Percentiles rank a stretch among this genome's conserved stretches.
Evolutionary conservation across 495 filamentous ascomycete genomes (phyloP).

Genomic region (Evansstolkia leycettana): DNA sequence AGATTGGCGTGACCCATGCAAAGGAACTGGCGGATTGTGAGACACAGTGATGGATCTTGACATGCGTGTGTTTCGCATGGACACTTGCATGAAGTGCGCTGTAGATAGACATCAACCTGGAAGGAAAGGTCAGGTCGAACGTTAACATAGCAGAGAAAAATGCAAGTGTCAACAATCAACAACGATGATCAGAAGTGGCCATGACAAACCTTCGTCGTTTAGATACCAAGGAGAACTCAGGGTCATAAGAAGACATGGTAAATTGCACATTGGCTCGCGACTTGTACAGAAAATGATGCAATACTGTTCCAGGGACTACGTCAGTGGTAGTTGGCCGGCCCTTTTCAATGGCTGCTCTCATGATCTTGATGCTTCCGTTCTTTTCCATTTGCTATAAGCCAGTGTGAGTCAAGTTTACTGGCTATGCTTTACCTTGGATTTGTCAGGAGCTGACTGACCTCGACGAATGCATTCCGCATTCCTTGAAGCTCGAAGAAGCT

Average conservation of each 20-base stretch:
- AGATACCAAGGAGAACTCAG: conserved; percentile 52
- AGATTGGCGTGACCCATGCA: conserved; percentile 80
- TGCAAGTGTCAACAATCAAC: neutral
- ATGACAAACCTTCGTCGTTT: conserved; percentile 50
- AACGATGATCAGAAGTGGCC: neutral
- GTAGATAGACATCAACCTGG: conserved; percentile 66
- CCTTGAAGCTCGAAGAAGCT: conserved; percentile 78
- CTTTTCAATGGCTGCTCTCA: conserved; percentile 56
- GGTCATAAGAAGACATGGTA: conserved; percentile 71
- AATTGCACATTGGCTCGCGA: conserved; percentile 90
- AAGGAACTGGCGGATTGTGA: conserved; percentile 62
- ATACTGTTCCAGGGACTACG: conserved; percentile 64
- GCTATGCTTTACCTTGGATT: conserved; percentile 1
- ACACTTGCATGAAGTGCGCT: conserved; percentile 70
- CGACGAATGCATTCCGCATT: conserved; percentile 73
- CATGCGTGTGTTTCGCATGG: conserved; percentile 68
- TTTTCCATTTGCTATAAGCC: conserved; percentile 50
- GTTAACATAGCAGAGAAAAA: too few species aligned
- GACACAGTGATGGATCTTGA: conserved; percentile 75
- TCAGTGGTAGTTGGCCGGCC: conserved; percentile 60
- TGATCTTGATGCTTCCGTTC: conserved; percentile 60
- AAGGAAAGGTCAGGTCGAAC: neutral
- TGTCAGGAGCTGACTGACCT: conserved; percentile 21
- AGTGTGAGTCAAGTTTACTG: conserved; percentile 3
- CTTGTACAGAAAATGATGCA: conserved; percentile 92